Percentiles rank a stretch among this genome's conserved stretches.
phyloP scores from a whole-genome alignment of 768 basidiomycete species.

The Tricholoma bakamatsutake region DNA sequence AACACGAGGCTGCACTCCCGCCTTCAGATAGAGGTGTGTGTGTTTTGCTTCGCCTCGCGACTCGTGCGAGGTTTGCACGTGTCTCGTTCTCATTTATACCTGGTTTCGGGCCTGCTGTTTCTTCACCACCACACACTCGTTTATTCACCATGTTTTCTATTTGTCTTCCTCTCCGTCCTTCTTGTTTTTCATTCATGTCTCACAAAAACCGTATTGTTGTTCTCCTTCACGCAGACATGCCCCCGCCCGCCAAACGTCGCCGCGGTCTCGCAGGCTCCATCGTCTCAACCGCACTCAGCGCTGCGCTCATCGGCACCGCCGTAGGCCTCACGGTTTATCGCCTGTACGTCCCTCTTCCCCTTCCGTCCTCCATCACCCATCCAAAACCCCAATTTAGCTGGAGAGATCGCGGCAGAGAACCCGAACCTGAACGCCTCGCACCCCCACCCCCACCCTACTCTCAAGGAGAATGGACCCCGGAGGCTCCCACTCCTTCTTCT shows the following conservation, averaged over 20 bases:
- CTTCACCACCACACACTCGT: background rate
- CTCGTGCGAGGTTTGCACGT: slow-evolving; percentile 1
- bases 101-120: background rate
- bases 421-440: slow-evolving; percentile 27
- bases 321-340: slow-evolving; percentile 85
- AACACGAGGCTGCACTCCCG: slow-evolving; percentile 17
- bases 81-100: background rate
- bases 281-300: slow-evolving; percentile 77
- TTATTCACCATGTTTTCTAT: slow-evolving; percentile 4
- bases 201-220: slow-evolving; percentile 30
- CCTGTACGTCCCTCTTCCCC: slow-evolving; percentile 47
- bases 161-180: slow-evolving; percentile 7
- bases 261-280: slow-evolving; percentile 78
- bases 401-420: slow-evolving; percentile 67
- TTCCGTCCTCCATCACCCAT: background rate
- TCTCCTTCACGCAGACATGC: slow-evolving; percentile 59
- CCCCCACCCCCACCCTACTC: slow-evolving; percentile 63
- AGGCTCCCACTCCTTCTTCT: slow-evolving; percentile 12
- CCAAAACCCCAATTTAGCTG: slow-evolving; percentile 44
- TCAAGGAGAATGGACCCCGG: slow-evolving; percentile 48
- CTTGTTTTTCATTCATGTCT: slow-evolving; percentile 18
- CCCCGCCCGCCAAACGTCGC: slow-evolving; percentile 73
- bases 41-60: slow-evolving; percentile 6
- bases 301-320: slow-evolving; percentile 81
- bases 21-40: slow-evolving; percentile 12